Percentiles rank a stretch among this genome's conserved stretches.
Evolutionary conservation across 495 filamentous ascomycete genomes (phyloP).

Genomic region (Trichocladium antarcticum): DNA sequence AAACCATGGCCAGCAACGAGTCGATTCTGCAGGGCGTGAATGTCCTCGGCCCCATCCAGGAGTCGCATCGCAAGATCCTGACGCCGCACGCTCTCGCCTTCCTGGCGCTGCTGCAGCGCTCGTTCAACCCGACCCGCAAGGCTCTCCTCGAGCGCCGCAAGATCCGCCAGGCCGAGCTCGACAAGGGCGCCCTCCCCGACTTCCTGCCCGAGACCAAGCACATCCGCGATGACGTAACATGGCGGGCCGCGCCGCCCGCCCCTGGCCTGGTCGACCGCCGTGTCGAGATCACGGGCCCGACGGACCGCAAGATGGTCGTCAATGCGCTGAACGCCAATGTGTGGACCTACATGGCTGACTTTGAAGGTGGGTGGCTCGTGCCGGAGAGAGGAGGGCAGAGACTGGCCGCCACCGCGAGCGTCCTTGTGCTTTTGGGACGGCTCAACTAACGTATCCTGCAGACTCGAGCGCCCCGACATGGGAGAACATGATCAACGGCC

Average conservation of each 20-base stretch:
- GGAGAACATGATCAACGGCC: constrained; percentile 99
- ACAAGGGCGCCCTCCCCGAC: constrained; percentile 81
- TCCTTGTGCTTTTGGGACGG: background rate
- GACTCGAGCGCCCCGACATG: constrained; percentile 96
- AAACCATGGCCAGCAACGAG: constrained; percentile 60
- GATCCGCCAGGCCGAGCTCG: constrained; percentile 85
- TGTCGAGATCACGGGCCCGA: constrained; percentile 98
- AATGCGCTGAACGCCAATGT: constrained; percentile 96
- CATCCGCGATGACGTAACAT: constrained; percentile 88
- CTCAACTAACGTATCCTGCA: constrained; percentile 24
- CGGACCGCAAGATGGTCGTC: constrained; percentile 98
- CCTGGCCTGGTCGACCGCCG: constrained; percentile 88
- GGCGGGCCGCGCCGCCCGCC: constrained; percentile 88
- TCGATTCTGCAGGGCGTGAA: constrained; percentile 75
- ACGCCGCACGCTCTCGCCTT: constrained; percentile 86
- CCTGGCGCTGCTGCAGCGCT: constrained; percentile 84
- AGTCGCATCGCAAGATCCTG: constrained; percentile 78
- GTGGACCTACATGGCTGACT: constrained; percentile 99
- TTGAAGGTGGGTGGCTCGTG: constrained; percentile 57
- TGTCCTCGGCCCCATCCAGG: constrained; percentile 66
- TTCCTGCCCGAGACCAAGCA: constrained; percentile 94
- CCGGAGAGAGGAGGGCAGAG: background rate
- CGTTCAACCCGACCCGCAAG: constrained; percentile 87
- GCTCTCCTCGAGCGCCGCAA: constrained; percentile 76
- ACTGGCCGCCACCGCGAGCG: too few species aligned